Conservation (phyloP, 2,329 filamentous ascomycete genomes). For the Aspergillus sp. region DNA sequence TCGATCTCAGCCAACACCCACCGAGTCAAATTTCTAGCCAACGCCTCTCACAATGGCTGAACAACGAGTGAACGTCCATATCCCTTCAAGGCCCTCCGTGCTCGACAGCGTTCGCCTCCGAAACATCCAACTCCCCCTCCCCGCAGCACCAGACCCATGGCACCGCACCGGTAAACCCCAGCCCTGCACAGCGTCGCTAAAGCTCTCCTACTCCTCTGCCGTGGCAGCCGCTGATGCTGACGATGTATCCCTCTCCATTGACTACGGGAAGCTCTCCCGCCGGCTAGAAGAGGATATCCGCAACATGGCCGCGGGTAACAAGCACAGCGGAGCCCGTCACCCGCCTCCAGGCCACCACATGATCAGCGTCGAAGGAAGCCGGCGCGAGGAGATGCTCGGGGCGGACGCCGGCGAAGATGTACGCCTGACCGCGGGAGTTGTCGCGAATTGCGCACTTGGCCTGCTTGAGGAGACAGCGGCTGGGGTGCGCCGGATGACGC, state of each 20-base stretch:
- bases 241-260: constrained; percentile 46
- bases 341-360: constrained; percentile 22
- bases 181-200: constrained; percentile 45
- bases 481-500: constrained; percentile 34
- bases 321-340: constrained; percentile 14
- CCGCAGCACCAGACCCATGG: constrained; percentile 48
- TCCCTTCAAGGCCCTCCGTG: constrained; percentile 31
- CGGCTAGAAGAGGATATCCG: constrained; percentile 37
- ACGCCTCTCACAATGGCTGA: constrained; percentile 22
- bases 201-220: constrained; percentile 43
- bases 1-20: not conserved
- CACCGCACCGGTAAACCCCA: constrained; percentile 46
- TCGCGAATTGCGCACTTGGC: constrained; percentile 35
- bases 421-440: constrained; percentile 34
- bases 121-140: constrained; percentile 45
- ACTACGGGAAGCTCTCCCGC: constrained; percentile 50
- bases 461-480: constrained; percentile 40
- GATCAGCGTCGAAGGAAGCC: constrained; percentile 28
- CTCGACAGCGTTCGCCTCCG: constrained; percentile 43
- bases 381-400: constrained; percentile 30
- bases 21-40: not conserved
- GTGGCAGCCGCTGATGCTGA: constrained; percentile 44
- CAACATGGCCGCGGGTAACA: constrained; percentile 23
- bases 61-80: constrained; percentile 28
- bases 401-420: constrained; percentile 34